These are phyloP conservation scores for Populus hybrid DNA, from an alignment of 441 rosid genomes.

Conservation along the genomic window DNA sequence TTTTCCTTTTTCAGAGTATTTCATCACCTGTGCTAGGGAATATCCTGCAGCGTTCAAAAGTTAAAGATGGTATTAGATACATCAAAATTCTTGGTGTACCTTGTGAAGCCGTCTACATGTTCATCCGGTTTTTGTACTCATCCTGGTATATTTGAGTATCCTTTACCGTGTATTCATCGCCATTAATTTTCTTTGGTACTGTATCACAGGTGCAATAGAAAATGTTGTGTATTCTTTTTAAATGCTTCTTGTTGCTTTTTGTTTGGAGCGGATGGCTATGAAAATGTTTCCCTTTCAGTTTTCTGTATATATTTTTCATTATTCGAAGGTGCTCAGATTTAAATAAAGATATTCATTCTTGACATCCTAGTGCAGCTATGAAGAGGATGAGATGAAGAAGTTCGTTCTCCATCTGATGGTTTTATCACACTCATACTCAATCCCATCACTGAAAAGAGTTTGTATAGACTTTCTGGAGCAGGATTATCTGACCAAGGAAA, in stretches of 20 bases:
- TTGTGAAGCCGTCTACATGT: constrained; percentile 47
- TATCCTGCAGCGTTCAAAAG: constrained; percentile 40
- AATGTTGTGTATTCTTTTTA: background rate
- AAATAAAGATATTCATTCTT: background rate
- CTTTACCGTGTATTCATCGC: background rate
- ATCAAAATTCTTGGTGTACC: constrained; percentile 65
- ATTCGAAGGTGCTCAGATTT: background rate
- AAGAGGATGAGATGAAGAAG: constrained; percentile 61
- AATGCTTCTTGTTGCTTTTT: background rate
- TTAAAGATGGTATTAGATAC: constrained; percentile 39
- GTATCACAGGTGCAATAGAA: background rate
- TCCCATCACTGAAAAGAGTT: constrained; percentile 66
- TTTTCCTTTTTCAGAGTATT: constrained; percentile 34
- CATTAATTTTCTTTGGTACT: background rate
- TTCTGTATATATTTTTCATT: background rate
- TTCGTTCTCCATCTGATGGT: constrained; percentile 68
- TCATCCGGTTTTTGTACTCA: constrained; percentile 79
- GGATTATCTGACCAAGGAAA: constrained; percentile 59
- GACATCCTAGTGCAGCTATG: constrained; percentile 53
- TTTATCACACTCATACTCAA: constrained; percentile 65
- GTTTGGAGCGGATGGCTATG: background rate
- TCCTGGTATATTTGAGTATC: constrained; percentile 45
- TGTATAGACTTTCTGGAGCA: constrained; percentile 51
- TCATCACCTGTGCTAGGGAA: constrained; percentile 55
- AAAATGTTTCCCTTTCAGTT: background rate